phyloP scores from a whole-genome alignment of 176 grass and related monocot genomes.

The Stipa capillata region DNA sequence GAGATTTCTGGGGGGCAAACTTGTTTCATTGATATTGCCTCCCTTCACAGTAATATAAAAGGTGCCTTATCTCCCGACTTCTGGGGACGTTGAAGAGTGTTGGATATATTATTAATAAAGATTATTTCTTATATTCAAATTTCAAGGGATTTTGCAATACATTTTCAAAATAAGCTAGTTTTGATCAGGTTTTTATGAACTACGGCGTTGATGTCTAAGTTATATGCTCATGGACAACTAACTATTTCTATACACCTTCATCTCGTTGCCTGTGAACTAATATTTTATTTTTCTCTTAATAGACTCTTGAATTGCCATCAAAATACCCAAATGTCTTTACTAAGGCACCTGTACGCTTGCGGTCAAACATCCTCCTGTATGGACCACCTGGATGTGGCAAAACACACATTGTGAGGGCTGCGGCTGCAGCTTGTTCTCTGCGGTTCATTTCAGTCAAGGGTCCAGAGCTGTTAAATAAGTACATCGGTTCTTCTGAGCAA shows the following conservation, averaged over 20 bases:
- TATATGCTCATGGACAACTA: neutral
- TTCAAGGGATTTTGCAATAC: neutral
- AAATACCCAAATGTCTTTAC: conserved; percentile 87
- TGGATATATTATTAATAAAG: neutral
- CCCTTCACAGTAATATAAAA: neutral
- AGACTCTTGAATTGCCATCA: conserved; percentile 90
- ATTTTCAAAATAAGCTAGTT: neutral
- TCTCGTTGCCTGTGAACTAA: neutral
- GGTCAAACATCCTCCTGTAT: conserved; percentile 90
- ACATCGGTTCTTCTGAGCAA: conserved; percentile 96
- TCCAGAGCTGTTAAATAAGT: conserved; percentile 93
- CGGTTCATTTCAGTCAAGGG: conserved; percentile 92
- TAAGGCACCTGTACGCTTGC: conserved; percentile 69
- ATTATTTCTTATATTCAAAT: neutral
- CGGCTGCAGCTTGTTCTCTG: conserved; percentile 85
- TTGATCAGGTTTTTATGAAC: neutral
- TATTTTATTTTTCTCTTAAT: conserved; percentile 22
- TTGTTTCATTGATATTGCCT: neutral
- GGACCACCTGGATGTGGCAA: conserved; percentile 96
- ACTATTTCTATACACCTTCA: conserved; percentile 17
- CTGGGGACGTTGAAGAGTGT: neutral
- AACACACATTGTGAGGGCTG: conserved; percentile 89
- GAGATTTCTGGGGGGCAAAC: neutral
- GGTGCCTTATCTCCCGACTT: neutral
- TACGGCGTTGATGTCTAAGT: neutral